Conservation (phyloP, 306 rosid species). For the Vigna reflexopilosa region DNA sequence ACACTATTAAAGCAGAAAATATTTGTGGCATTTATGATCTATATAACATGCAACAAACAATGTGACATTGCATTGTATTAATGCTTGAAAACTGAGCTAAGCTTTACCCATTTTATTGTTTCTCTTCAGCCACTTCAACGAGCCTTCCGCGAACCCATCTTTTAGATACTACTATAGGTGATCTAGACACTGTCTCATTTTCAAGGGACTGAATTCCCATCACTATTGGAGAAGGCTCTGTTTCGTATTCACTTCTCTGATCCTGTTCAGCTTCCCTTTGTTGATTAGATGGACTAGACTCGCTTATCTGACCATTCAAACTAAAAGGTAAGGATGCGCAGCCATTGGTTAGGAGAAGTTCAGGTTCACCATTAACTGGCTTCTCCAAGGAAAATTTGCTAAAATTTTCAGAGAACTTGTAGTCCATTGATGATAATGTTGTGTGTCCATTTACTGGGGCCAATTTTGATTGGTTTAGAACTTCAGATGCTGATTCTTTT, state of each 20-base stretch:
- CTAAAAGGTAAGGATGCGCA: constrained; percentile 45
- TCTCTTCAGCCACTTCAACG: constrained; percentile 66
- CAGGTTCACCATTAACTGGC: constrained; percentile 51
- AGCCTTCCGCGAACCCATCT: constrained; percentile 95
- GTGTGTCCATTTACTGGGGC: constrained; percentile 63
- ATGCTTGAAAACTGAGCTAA: constrained; percentile 42
- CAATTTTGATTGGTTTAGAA: constrained; percentile 45
- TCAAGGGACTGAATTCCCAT: constrained; percentile 47
- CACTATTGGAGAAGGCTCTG: constrained; percentile 50
- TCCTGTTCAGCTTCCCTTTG: constrained; percentile 43
- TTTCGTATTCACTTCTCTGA: constrained; percentile 39
- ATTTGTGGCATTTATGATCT: constrained; percentile 18
- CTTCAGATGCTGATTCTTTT: constrained; percentile 32
- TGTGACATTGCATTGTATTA: constrained; percentile 31
- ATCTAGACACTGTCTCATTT: constrained; percentile 49
- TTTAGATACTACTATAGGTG: constrained; percentile 54
- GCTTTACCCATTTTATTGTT: constrained; percentile 43
- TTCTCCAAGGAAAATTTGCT: constrained; percentile 54
- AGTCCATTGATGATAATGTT: constrained; percentile 39
- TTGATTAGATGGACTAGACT: constrained; percentile 39
- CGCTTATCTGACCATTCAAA: constrained; percentile 47
- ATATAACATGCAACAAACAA: constrained; percentile 34
- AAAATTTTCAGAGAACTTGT: constrained; percentile 54
- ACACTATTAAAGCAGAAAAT: constrained; percentile 32
- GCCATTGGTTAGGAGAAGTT: constrained; percentile 51